Conservation (phyloP, 352 stramenopile genomes). For the Globisporangium paroecandrum region DNA sequence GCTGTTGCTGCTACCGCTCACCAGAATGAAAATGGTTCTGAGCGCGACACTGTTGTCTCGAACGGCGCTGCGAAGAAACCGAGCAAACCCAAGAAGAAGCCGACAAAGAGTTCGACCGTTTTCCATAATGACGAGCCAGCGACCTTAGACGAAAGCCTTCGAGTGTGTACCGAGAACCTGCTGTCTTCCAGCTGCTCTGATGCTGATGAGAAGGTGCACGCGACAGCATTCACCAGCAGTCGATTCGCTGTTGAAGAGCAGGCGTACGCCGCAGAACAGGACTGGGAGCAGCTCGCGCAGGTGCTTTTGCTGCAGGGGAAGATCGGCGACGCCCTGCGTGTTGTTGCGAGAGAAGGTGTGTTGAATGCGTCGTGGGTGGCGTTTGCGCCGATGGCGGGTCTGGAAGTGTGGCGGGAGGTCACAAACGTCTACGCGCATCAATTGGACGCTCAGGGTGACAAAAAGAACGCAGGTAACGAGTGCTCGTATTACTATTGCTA, state of each 20-base stretch:
- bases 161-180: constrained; percentile 11
- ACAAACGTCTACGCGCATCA: constrained; percentile 60
- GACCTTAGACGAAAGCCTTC: constrained; percentile 20
- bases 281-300: constrained; percentile 56
- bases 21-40: not conserved
- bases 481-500: not conserved
- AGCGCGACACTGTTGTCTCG: not conserved
- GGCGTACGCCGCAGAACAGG: constrained; percentile 24
- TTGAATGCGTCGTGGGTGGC: constrained; percentile 58
- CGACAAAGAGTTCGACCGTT: constrained; percentile 5
- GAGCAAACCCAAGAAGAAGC: not conserved
- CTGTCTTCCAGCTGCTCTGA: not conserved
- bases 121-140: constrained; percentile 27
- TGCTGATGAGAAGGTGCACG: not conserved
- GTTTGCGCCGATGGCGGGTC: constrained; percentile 64
- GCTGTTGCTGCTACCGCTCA: not conserved
- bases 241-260: constrained; percentile 21
- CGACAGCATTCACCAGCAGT: not conserved
- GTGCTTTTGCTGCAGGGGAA: constrained; percentile 48
- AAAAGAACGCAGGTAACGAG: constrained; percentile 37
- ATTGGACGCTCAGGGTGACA: constrained; percentile 40
- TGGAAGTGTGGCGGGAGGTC: constrained; percentile 70
- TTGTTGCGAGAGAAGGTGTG: constrained; percentile 46
- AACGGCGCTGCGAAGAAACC: constrained; percentile 19
- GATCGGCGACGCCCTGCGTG: constrained; percentile 49